Percentiles rank a stretch among this genome's conserved stretches.
These are phyloP conservation scores for Colletotrichum cordylinicola DNA, from an alignment of 2,329 filamentous ascomycete genomes.

Conservation along the genomic window DNA sequence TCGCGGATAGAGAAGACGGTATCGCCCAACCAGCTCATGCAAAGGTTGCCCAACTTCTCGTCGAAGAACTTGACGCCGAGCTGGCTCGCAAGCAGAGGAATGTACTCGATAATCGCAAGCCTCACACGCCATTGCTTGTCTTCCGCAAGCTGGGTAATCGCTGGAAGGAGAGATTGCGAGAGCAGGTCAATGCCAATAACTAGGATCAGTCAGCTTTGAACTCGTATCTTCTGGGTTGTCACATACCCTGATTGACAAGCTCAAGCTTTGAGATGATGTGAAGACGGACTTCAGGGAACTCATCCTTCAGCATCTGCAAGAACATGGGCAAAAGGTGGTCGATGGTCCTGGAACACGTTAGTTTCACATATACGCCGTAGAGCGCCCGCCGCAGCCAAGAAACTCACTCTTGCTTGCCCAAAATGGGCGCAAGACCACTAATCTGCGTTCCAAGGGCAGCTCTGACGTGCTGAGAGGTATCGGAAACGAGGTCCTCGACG, in stretches of 20 bases:
- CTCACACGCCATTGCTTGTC: conserved; percentile 99
- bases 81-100: conserved; percentile 93
- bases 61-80: conserved; percentile 98
- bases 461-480: conserved; percentile 95
- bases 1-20: conserved; percentile 99
- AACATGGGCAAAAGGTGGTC: conserved; percentile 98
- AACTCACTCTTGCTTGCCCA: conserved; percentile 94
- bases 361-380: not conserved
- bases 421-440: conserved; percentile 92
- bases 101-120: conserved; percentile 98
- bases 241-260: conserved; percentile 89
- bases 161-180: conserved; percentile 93
- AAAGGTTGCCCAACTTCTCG: conserved; percentile 92
- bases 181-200: conserved; percentile 98
- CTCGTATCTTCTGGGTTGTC: not conserved
- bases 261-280: conserved; percentile 99
- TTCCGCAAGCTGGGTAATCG: conserved; percentile 95
- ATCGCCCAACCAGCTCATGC: conserved; percentile 98
- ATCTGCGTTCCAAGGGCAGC: conserved; percentile 96
- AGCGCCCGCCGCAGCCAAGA: not conserved
- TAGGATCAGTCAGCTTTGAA: conserved; percentile 36
- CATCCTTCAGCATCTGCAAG: conserved; percentile 98
- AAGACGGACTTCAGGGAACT: conserved; percentile 95
- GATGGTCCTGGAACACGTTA: conserved; percentile 71
- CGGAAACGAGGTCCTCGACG: conserved; percentile 94